phyloP scores from a whole-genome alignment of 768 basidiomycete species.

The Cubamyces lactineus region DNA sequence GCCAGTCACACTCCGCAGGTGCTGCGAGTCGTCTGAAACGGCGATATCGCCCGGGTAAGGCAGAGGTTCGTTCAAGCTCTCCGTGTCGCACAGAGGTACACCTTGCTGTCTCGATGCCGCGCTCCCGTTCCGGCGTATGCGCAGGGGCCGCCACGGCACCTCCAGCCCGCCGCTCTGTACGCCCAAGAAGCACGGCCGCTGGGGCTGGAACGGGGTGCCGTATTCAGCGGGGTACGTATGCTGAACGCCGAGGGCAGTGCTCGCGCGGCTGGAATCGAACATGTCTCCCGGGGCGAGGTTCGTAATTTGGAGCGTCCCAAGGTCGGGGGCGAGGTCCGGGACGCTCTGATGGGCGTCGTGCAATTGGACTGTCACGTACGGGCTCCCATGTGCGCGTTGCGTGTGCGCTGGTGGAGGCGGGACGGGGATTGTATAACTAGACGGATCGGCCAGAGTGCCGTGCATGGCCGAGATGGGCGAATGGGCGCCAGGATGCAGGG shows the following conservation, averaged over 20 bases:
- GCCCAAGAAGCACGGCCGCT: slow-evolving; percentile 39
- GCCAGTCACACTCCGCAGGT: neutral
- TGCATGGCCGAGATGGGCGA: neutral
- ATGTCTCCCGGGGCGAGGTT: slow-evolving; percentile 53
- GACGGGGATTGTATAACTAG: neutral
- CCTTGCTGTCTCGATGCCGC: neutral
- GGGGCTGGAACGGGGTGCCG: slow-evolving; percentile 25
- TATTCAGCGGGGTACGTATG: slow-evolving; percentile 24
- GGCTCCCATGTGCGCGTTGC: slow-evolving; percentile 17
- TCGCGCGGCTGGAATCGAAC: slow-evolving; percentile 31
- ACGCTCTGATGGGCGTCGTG: slow-evolving; percentile 32
- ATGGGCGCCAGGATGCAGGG: neutral
- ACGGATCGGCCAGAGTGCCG: neutral
- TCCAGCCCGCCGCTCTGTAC: slow-evolving; percentile 37
- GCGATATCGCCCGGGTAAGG: slow-evolving; percentile 37
- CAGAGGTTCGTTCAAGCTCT: slow-evolving; percentile 18
- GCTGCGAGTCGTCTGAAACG: neutral
- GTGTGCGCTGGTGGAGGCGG: slow-evolving; percentile 9
- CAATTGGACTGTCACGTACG: slow-evolving; percentile 29
- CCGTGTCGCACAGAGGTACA: neutral
- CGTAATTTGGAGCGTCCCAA: slow-evolving; percentile 51
- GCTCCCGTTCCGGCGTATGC: neutral
- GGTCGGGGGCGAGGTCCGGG: slow-evolving; percentile 35
- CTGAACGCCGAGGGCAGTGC: slow-evolving; percentile 25
- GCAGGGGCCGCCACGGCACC: slow-evolving; percentile 36